Conservation (phyloP, 352 stramenopile genomes). For the Pythium aristosporum region DNA sequence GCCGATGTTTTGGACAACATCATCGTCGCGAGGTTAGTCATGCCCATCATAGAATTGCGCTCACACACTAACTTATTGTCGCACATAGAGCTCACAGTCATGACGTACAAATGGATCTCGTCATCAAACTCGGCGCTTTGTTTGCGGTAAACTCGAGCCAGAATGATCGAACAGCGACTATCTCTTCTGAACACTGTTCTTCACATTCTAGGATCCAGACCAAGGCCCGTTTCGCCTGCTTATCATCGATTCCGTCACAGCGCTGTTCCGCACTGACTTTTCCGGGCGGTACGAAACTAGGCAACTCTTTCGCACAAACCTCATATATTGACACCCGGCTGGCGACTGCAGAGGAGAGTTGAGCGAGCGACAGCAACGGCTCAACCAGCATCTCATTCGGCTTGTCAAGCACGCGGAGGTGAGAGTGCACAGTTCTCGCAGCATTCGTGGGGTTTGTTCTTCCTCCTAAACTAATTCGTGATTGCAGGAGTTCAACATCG, state of each 20-base stretch:
- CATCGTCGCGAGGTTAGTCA: slow-evolving; percentile 76
- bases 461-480: neutral
- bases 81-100: slow-evolving; percentile 74
- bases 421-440: neutral
- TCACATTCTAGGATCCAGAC: slow-evolving; percentile 33
- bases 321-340: neutral
- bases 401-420: slow-evolving; percentile 82
- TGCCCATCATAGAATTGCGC: neutral
- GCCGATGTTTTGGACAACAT: slow-evolving; percentile 94
- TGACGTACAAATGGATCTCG: slow-evolving; percentile 88
- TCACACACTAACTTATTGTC: slow-evolving; percentile 5
- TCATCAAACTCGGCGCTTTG: slow-evolving; percentile 66
- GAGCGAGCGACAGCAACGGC: slow-evolving; percentile 87
- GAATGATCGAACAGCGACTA: neutral
- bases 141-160: slow-evolving; percentile 51
- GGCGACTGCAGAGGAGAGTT: slow-evolving; percentile 52
- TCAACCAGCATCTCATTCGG: slow-evolving; percentile 88
- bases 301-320: neutral
- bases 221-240: slow-evolving; percentile 55
- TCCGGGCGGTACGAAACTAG: slow-evolving; percentile 37
- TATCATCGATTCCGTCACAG: slow-evolving; percentile 86
- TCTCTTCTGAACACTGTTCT: neutral
- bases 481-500: slow-evolving; percentile 92
- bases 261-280: slow-evolving; percentile 80
- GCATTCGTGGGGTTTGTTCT: neutral